Conservation (phyloP, 176 grass and related monocot species). For the Ensete glaucum region DNA sequence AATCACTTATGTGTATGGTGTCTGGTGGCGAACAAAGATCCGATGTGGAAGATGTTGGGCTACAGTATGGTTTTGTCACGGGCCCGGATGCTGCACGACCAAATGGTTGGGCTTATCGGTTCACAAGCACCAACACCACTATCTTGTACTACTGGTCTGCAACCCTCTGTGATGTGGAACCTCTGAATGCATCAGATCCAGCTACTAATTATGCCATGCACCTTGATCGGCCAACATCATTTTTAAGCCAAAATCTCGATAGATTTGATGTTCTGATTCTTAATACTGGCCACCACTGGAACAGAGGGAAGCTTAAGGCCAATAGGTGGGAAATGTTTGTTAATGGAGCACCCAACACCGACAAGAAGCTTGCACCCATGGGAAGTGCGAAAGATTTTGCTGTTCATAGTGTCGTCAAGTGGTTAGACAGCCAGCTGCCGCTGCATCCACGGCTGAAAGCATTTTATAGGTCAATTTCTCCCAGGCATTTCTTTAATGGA, state of each 20-base stretch:
- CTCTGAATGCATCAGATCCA: slow-evolving; percentile 45
- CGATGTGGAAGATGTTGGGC: slow-evolving; percentile 62
- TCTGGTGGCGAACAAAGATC: slow-evolving; percentile 37
- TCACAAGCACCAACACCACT: slow-evolving; percentile 64
- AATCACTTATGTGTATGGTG: slow-evolving; percentile 93
- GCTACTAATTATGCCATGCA: slow-evolving; percentile 79
- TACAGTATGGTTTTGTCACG: slow-evolving; percentile 42
- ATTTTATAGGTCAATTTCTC: slow-evolving; percentile 68
- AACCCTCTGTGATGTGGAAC: slow-evolving; percentile 71
- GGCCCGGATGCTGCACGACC: slow-evolving; percentile 46
- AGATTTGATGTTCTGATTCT: slow-evolving; percentile 67
- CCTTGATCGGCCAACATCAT: slow-evolving; percentile 56
- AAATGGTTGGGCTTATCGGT: slow-evolving; percentile 83
- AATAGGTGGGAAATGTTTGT: slow-evolving; percentile 88
- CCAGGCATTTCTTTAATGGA: slow-evolving; percentile 78
- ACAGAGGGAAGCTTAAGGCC: slow-evolving; percentile 67
- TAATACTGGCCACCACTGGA: slow-evolving; percentile 94
- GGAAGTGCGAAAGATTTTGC: slow-evolving; percentile 87
- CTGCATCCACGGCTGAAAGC: slow-evolving; percentile 44
- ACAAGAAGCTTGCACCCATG: slow-evolving; percentile 49
- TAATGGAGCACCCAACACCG: slow-evolving; percentile 43
- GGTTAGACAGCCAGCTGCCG: slow-evolving; percentile 64
- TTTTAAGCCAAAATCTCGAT: slow-evolving; percentile 59
- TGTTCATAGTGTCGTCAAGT: slow-evolving; percentile 55
- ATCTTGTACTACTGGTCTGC: slow-evolving; percentile 88